Evolutionary conservation across 805 yeast species (phyloP), one percentile per base, ranked within the genome.

Genomic region (Lachancea sp.): DNA sequence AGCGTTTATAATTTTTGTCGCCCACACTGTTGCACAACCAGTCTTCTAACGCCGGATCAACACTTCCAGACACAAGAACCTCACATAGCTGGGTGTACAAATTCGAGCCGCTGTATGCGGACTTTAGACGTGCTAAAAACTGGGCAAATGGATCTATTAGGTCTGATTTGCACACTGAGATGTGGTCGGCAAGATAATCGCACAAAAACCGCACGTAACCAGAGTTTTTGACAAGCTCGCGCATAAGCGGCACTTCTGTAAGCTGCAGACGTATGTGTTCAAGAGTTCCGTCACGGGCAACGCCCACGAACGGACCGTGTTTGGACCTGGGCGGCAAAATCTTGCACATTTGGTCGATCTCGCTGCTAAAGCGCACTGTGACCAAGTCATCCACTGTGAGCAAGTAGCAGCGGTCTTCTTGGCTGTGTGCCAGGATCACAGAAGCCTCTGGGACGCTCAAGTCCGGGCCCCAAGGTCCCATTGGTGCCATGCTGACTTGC

Each of bases 11-110:
- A 25, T 85, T 85, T 49, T 84, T 67, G 49, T 82, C 88, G 0
- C 86, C 89, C 29, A 84, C 65, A 39, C 79, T 77, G 52, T 81
- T 81, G 18, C 76, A 71, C 56, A 85, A 65, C 79, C 81, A 84
- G 45, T 77, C 79, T 47, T 71, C 72, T 1, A 78, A 64, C 0
- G 69, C 61, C 12, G 66, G 69, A 1, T 78, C 71, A 47, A 81
- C 67, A 42, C 75, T 65, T 1, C 84, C 83, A 0, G 85, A 77
- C 3, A 79, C 31, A 2, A 48, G 46, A 22, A 50, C 48, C 15
- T 42, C 48, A 29, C 40, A 46, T 18, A 63, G 31, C 19, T 70
- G 75, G 20, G 65, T 68, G 26, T 60, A 56, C 25, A 76, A 51
- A 12, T 44, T 41, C 6, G 10, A 19, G 19, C 41, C 54, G 19